Conservation (phyloP, 164 flowering plant genomes). For the Vitis rupestris region DNA sequence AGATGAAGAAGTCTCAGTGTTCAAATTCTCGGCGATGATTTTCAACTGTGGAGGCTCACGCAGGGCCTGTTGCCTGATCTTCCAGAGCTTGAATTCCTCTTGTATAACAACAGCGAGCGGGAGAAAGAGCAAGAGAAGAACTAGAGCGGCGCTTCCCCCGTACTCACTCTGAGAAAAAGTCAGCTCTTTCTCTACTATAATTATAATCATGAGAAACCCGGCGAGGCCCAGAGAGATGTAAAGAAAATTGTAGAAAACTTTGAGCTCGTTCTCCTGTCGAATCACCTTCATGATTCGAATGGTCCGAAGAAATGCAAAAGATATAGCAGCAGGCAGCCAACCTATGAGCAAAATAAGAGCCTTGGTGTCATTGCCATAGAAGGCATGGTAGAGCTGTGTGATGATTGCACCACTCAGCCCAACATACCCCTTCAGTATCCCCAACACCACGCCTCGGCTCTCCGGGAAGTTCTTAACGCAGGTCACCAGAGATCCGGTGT, state of each 20-base stretch:
- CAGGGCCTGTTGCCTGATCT: constrained; percentile 1
- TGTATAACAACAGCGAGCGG: constrained; percentile 27
- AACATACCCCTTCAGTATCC: constrained; percentile 46
- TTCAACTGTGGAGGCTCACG: constrained; percentile 13
- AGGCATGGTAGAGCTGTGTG: constrained; percentile 39
- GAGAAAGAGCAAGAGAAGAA: constrained; percentile 25
- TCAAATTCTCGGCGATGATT: constrained; percentile 16
- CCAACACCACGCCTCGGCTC: constrained; percentile 45
- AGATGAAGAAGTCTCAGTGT: too few relatives aligned
- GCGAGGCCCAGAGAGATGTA: constrained; percentile 26
- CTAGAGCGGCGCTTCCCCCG: constrained; percentile 15
- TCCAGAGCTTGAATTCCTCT: constrained; percentile 25
- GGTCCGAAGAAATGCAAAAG: constrained; percentile 24
- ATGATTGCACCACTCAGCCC: constrained; percentile 56
- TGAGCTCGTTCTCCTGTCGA: constrained; percentile 22
- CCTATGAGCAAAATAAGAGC: constrained; percentile 30
- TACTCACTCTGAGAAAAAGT: constrained; percentile 16
- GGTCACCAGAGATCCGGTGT: constrained; percentile 44
- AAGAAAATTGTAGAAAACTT: constrained; percentile 32
- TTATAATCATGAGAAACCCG: constrained; percentile 27
- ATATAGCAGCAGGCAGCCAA: constrained; percentile 34
- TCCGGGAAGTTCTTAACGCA: constrained; percentile 58
- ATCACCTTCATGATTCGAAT: constrained; percentile 28
- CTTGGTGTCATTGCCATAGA: constrained; percentile 26
- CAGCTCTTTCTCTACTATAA: constrained; percentile 11